phyloP scores from a whole-genome alignment of 2,329 filamentous ascomycete genomes.

The Bisporella sp. region DNA sequence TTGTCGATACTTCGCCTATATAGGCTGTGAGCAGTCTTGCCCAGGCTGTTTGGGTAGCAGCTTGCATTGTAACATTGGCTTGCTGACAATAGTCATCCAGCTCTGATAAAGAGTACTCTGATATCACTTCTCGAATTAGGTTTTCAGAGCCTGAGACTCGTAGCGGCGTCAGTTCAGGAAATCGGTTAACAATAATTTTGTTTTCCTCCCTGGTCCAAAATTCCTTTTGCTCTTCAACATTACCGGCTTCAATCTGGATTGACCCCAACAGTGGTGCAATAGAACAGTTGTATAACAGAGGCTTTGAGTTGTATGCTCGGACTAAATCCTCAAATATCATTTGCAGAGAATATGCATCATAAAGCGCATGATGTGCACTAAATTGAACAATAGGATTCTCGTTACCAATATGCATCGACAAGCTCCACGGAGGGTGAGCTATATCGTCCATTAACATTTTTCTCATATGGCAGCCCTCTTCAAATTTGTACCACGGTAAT shows the following conservation, averaged over 20 bases:
- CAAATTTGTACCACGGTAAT: constrained; percentile 34
- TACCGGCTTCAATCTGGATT: constrained; percentile 30
- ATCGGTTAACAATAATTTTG: constrained; percentile 55
- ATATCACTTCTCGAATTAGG: constrained; percentile 31
- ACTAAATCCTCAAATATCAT: constrained; percentile 55
- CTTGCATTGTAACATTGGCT: constrained; percentile 66
- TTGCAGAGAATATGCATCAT: constrained; percentile 72
- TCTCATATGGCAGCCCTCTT: neutral
- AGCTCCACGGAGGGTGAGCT: constrained; percentile 19
- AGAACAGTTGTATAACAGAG: constrained; percentile 19
- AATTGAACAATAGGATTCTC: constrained; percentile 15
- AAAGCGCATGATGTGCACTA: constrained; percentile 66
- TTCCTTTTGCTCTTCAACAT: constrained; percentile 27
- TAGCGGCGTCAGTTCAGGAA: constrained; percentile 69
- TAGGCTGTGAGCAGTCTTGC: constrained; percentile 68
- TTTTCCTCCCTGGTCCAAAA: constrained; percentile 60
- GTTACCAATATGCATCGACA: constrained; percentile 10
- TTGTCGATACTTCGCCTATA: constrained; percentile 64
- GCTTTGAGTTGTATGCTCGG: constrained; percentile 28
- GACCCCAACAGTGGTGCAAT: constrained; percentile 36
- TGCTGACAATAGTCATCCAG: constrained; percentile 50
- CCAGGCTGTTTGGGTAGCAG: constrained; percentile 73
- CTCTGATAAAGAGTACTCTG: constrained; percentile 31
- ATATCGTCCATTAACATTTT: constrained; percentile 6
- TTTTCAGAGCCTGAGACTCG: constrained; percentile 27